phyloP scores from a whole-genome alignment of 225 moss, liverwort and hornwort species.

The Antitrichia curtipendula region DNA sequence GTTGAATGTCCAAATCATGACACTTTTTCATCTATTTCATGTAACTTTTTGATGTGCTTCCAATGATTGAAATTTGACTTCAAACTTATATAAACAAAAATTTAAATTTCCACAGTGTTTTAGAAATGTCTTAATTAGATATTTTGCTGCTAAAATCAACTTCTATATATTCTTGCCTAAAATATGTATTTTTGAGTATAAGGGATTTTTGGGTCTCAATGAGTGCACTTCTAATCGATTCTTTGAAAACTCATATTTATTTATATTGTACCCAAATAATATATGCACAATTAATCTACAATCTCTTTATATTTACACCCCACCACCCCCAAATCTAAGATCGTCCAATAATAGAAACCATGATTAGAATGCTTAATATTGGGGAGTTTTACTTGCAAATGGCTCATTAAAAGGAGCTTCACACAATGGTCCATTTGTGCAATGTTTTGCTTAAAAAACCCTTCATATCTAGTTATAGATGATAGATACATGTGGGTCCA shows the following conservation, averaged over 20 bases:
- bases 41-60: not conserved
- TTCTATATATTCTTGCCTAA: not conserved
- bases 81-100: not conserved
- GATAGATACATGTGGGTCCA: not conserved
- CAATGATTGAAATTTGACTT: not conserved
- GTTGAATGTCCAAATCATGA: no score
- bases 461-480: not conserved
- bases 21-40: no score
- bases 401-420: no score
- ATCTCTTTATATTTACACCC: not conserved
- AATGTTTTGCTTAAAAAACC: not conserved
- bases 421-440: not conserved
- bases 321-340: no score
- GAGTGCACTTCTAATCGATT: not conserved
- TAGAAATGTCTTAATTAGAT: not conserved
- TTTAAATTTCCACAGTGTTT: fast-evolving
- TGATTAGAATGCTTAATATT: no score
- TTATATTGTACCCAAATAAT: not conserved
- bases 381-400: fast-evolving
- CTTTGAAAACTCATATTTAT: not conserved
- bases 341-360: not conserved
- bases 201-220: not conserved
- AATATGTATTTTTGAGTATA: not conserved
- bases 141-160: not conserved
- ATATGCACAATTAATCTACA: not conserved